Evolutionary conservation across 371 early-diverging fungal genomes (phyloP).

Genomic region (Mortierella sp.): DNA sequence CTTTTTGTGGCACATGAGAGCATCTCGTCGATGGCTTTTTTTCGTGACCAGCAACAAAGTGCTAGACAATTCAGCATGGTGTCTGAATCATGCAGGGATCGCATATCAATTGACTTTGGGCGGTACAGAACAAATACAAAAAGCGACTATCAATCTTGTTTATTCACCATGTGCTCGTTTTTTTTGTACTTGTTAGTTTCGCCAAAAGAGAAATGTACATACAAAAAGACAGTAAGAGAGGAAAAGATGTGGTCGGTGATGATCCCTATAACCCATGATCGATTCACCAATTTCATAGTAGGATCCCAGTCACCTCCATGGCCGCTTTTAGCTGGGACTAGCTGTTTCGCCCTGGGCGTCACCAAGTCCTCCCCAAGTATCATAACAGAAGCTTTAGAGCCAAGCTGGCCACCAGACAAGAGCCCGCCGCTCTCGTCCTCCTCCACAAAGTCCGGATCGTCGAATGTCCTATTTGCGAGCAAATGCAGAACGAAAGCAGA

Average conservation of each 20-base stretch:
- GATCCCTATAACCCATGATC: too few relatives aligned
- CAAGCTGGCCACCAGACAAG: not conserved
- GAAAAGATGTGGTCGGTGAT: too few relatives aligned
- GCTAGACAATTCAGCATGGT: too few relatives aligned
- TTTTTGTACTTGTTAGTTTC: not conserved
- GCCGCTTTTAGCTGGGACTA: too few relatives aligned
- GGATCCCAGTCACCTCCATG: too few relatives aligned
- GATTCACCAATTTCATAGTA: too few relatives aligned
- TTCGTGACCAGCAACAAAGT: not conserved
- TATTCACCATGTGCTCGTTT: not conserved
- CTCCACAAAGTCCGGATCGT: not conserved
- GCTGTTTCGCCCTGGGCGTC: too few relatives aligned
- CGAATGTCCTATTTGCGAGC: not conserved
- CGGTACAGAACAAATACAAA: not conserved
- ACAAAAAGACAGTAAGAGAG: too few relatives aligned
- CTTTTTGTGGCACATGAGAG: not conserved
- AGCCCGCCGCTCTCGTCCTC: not conserved
- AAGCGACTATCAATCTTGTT: not conserved
- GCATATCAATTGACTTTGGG: not conserved
- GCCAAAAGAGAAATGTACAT: too few relatives aligned
- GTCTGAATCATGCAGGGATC: not conserved
- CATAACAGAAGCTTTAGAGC: too few relatives aligned
- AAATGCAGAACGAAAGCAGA: not conserved
- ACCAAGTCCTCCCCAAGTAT: not conserved
- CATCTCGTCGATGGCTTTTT: constrained; percentile 5